These are phyloP conservation scores for Cercospora sojina DNA, from an alignment of 2,329 filamentous ascomycete genomes.

Conservation along the genomic window DNA sequence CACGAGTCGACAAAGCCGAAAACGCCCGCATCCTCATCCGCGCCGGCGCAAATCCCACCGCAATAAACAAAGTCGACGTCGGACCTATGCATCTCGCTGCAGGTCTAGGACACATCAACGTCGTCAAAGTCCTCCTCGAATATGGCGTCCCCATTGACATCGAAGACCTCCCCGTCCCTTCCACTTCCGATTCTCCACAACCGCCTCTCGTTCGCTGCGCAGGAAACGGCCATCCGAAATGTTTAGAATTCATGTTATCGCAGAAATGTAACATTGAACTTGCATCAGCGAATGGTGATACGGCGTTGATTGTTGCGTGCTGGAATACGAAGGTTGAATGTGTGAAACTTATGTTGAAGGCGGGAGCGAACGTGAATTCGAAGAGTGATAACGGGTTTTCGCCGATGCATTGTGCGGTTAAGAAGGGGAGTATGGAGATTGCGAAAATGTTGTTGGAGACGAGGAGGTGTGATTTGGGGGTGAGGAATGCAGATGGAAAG, in stretches of 20 bases:
- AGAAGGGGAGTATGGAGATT: background rate
- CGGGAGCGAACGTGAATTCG: background rate
- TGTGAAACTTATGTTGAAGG: background rate
- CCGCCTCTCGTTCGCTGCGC: background rate
- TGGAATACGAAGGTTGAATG: background rate
- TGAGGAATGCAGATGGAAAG: background rate
- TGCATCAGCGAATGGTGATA: background rate
- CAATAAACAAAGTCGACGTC: background rate
- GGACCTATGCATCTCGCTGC: background rate
- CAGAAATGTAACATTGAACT: background rate
- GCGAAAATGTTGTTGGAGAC: background rate
- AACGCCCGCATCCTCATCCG: background rate
- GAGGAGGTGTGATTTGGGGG: background rate
- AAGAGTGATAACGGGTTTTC: background rate
- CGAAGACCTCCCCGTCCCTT: background rate
- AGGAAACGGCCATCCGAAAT: background rate
- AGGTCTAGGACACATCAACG: background rate
- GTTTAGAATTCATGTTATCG: background rate
- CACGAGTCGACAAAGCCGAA: slow-evolving; percentile 1
- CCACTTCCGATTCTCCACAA: background rate
- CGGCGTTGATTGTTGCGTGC: background rate
- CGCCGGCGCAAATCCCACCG: background rate
- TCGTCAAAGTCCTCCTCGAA: background rate
- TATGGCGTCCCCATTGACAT: background rate
- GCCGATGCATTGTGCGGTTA: background rate